Conservation (phyloP, 2,329 filamentous ascomycete genomes). For the Pezicula radicicola region DNA sequence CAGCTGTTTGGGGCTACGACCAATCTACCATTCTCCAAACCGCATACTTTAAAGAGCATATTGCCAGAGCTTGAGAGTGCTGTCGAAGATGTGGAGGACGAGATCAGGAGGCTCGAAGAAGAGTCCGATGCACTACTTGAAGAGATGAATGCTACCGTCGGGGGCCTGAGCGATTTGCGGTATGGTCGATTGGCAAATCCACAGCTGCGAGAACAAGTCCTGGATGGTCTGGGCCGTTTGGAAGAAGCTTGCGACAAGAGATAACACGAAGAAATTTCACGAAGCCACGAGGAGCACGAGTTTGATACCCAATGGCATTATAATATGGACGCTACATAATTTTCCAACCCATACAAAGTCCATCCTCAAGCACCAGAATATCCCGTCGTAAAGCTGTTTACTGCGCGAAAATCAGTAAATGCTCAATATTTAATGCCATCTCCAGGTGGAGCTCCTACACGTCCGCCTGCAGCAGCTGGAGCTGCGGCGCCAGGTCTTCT, state of each 20-base stretch:
- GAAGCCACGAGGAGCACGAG: neutral
- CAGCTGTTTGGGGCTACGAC: conserved; percentile 57
- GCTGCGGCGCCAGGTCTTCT: conserved; percentile 13
- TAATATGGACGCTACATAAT: conserved; percentile 20
- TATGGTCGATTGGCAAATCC: conserved; percentile 72
- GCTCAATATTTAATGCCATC: conserved; percentile 14
- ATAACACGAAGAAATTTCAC: neutral
- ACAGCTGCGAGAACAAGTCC: conserved; percentile 61
- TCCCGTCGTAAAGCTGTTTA: conserved; percentile 6
- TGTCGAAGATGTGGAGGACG: conserved; percentile 60
- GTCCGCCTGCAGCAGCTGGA: conserved; percentile 12
- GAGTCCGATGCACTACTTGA: conserved; percentile 60
- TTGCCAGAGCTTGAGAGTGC: conserved; percentile 69
- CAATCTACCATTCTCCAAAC: conserved; percentile 40
- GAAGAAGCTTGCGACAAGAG: conserved; percentile 34
- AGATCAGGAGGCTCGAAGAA: conserved; percentile 62
- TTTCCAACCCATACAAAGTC: conserved; percentile 4
- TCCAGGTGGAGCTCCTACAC: conserved; percentile 20
- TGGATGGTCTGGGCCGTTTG: conserved; percentile 62
- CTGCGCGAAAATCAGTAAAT: conserved; percentile 9
- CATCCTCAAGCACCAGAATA: conserved; percentile 3
- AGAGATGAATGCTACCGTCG: conserved; percentile 63
- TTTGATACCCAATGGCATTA: conserved; percentile 27
- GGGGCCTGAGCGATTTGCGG: conserved; percentile 75
- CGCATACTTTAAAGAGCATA: conserved; percentile 62